Percentiles rank a stretch among this genome's conserved stretches.
phyloP scores from a whole-genome alignment of 768 basidiomycete genomes.

The Lactifluus piperatus region DNA sequence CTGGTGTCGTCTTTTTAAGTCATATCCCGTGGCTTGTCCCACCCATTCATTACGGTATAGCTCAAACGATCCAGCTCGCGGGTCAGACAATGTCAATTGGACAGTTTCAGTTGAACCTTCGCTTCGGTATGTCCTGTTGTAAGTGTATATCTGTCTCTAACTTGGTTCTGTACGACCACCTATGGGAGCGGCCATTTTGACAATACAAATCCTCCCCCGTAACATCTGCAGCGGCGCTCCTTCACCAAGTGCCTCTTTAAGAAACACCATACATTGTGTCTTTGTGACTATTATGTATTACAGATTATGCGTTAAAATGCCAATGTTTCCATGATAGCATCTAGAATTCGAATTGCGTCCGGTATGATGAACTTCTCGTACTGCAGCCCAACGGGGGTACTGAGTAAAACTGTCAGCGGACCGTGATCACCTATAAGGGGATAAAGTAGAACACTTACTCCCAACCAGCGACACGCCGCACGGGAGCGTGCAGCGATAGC shows the following conservation, averaged over 20 bases:
- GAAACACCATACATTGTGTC: neutral
- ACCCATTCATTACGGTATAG: neutral
- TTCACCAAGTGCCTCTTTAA: neutral
- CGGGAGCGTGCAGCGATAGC: conserved; percentile 79
- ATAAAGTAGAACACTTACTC: conserved; percentile 54
- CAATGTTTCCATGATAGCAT: conserved; percentile 78
- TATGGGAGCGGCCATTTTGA: too few relatives aligned
- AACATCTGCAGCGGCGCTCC: too few relatives aligned
- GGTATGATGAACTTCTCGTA: conserved; percentile 93
- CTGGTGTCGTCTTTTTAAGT: conserved; percentile 39
- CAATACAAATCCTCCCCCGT: too few relatives aligned
- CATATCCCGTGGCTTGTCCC: neutral
- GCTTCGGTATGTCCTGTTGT: neutral
- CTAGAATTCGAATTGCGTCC: conserved; percentile 74
- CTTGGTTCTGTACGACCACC: too few relatives aligned
- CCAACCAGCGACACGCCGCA: conserved; percentile 84
- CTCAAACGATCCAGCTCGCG: neutral
- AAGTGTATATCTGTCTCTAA: too few relatives aligned
- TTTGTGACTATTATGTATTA: conserved; percentile 3
- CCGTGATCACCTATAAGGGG: neutral
- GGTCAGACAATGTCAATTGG: neutral
- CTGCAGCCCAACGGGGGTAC: conserved; percentile 74
- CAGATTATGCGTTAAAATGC: conserved; percentile 38
- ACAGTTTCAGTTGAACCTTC: neutral
- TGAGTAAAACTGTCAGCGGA: conserved; percentile 26